phyloP scores from a whole-genome alignment of 805 yeast genomes.

The Sugiyamaella americana region DNA sequence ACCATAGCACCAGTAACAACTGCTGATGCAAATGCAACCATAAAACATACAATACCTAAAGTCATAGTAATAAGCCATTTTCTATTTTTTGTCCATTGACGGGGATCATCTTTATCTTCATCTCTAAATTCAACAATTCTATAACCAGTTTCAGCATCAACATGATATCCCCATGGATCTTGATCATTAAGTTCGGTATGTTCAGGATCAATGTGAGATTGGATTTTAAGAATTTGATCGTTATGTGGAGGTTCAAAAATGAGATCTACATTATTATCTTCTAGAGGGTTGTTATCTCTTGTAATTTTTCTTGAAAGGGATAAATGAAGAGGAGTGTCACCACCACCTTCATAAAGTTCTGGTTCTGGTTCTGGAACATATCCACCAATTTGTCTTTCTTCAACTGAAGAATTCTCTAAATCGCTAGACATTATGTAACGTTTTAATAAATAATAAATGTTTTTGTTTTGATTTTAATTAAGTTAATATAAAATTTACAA shows the following conservation, averaged over 20 bases:
- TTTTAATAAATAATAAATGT: too few species aligned
- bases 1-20: slow-evolving; percentile 59
- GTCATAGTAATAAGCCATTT: slow-evolving; percentile 54
- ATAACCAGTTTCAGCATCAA: slow-evolving; percentile 47
- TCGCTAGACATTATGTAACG: too few species aligned
- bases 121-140: slow-evolving; percentile 52
- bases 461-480: too few species aligned
- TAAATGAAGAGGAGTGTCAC: too few species aligned
- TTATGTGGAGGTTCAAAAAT: slow-evolving; percentile 10
- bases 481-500: too few species aligned
- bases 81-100: slow-evolving; percentile 37
- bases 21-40: slow-evolving; percentile 65
- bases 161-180: slow-evolving; percentile 55
- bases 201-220: slow-evolving; percentile 10
- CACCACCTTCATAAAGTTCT: too few species aligned
- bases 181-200: slow-evolving; percentile 21
- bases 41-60: slow-evolving; percentile 50
- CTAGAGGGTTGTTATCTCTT: too few species aligned
- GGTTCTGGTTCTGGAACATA: too few species aligned
- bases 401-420: too few species aligned
- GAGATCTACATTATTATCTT: slow-evolving; percentile 8
- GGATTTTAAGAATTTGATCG: slow-evolving; percentile 5
- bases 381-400: too few species aligned
- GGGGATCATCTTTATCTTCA: slow-evolving; percentile 30
- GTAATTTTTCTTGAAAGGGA: too few species aligned